Base-by-base conservation (phyloP, 495 filamentous ascomycete genomes). In the Neurospora tetrasperma region DNA sequence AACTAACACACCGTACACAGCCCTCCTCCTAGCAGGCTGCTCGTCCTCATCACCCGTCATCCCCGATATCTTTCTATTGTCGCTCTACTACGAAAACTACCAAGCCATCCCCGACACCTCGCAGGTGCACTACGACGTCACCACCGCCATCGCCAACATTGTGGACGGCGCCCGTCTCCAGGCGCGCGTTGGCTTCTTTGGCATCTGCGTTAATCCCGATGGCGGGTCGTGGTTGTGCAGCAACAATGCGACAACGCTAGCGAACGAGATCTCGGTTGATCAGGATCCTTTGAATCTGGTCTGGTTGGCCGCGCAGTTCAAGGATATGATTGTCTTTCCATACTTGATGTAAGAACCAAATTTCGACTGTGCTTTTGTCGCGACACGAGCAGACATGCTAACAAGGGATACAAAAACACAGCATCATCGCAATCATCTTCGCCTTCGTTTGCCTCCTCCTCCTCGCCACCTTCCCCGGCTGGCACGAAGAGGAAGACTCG, bases 111-210 rank as follows among this genome's bases (percentile, higher is more conserved):
- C 89, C 72, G 87, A 87, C 78, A 88, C 90, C 27, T 85, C 93
- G 27, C 94, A 98, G 83, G 93, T 94, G 71, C 88, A 96, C 78
- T 94, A 94, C 71, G 92, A 90, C 44, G 92, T 94, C 71, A 89
- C 91, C 72, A 85, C 86, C 16, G 90, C 90, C n/a, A 92, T 93
- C 75, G 84, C 86, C 75, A 91, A 91, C 81, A 90, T 93, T 69
- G 91, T 92, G 69, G 90, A 90, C 74, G 78, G 80, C 69, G 90
- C 91, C 20, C 82, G 85, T 42, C 80, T 94, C 16, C 89, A 91
- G 76, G 90, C 90, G 14, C 86, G 91, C 71, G 91, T 94, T 5
- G 90, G 90, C 73, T 92, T 88, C 79, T 85, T 84, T 69, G 92
- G 92, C 66, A 90, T 94, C 78, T 94, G 92, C 81, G 86, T 94